Base-by-base conservation (phyloP, 129 eudicot genomes). In the Escallonia herrerae region DNA sequence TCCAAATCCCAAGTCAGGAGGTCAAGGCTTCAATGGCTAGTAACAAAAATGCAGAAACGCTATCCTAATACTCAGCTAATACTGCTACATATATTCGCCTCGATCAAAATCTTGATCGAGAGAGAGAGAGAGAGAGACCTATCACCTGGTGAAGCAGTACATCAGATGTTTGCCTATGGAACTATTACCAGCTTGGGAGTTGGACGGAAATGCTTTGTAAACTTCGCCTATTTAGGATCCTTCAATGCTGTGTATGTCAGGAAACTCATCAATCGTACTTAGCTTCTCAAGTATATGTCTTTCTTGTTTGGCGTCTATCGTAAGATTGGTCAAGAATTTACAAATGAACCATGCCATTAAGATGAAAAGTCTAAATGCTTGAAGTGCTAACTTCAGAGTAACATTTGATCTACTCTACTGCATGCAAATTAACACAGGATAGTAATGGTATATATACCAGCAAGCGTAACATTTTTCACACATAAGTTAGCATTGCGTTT, bases 221-320 rank as follows among this genome's bases (percentile, higher is more conserved):
- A 45, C 44, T 15, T 10, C 50, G 15, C 9, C 52, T 44, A 9
- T 60, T 3, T n/a, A 4, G 2, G 51, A 57, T 48, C 57, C 74
- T 74, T 64, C 76, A 6, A 59, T 15, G 38, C 43, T 56, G 60
- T 63, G 64, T 60, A 65, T 22, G 62, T 58, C 77, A 5, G 72
- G 72, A 52, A 50, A 70, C 56, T 76, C 77, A 45, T 79, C 79
- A 2, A 66, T 22, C 53, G 64, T 68, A 45, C 79, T 78, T 56
- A 94, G 93, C 77, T 76, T 94, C 72, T 60, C 76, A 66, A 89
- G 91, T 50, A 94, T 89, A 66, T 71, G 66, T 62, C 64, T 62
- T 84, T 89, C 95, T 81, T 94, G 99, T 80, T 62, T 82, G 66
- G 78, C 75, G 67, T 94, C 97, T 90, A 71, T 22, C 53, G n/a